Conservation (phyloP, 768 basidiomycete genomes). For the Leccinum imitatum region DNA sequence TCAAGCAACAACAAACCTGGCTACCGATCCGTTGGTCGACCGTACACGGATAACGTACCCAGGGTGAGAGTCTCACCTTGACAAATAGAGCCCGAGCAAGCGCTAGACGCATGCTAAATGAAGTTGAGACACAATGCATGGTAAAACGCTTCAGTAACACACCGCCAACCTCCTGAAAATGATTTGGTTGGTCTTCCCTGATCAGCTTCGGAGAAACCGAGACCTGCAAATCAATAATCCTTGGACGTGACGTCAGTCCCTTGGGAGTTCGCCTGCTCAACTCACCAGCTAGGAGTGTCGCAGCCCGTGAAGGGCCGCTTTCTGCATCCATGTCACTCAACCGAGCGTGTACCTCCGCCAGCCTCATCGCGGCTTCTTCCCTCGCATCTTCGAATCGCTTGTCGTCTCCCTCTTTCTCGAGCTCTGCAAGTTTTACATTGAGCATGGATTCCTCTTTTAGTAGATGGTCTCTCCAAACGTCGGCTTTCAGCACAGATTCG, state of each 20-base stretch:
- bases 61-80: constrained; percentile 50
- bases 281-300: constrained; percentile 80
- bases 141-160: background rate
- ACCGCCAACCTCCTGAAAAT: constrained; percentile 97
- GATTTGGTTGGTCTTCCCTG: constrained; percentile 80
- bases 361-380: constrained; percentile 76
- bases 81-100: constrained; percentile 95
- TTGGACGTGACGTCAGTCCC: background rate
- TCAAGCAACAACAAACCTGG: too few relatives aligned
- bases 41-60: background rate
- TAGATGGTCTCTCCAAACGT: constrained; percentile 95
- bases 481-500: constrained; percentile 97
- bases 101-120: constrained; percentile 86
- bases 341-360: constrained; percentile 87
- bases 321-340: constrained; percentile 99
- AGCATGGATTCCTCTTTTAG: constrained; percentile 79
- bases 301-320: constrained; percentile 93
- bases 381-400: constrained; percentile 80
- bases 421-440: constrained; percentile 66
- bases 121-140: background rate
- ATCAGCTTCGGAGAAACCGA: constrained; percentile 89
- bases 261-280: background rate
- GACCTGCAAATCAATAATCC: constrained; percentile 45
- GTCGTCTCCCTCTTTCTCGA: constrained; percentile 76
- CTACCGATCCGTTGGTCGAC: constrained; percentile 11